A percentile compares a stretch with the other conserved stretches of the same genome.
Evolutionary conservation across 208 protist genomes (phyloP).

Genomic region (Strigomonas culicis): DNA sequence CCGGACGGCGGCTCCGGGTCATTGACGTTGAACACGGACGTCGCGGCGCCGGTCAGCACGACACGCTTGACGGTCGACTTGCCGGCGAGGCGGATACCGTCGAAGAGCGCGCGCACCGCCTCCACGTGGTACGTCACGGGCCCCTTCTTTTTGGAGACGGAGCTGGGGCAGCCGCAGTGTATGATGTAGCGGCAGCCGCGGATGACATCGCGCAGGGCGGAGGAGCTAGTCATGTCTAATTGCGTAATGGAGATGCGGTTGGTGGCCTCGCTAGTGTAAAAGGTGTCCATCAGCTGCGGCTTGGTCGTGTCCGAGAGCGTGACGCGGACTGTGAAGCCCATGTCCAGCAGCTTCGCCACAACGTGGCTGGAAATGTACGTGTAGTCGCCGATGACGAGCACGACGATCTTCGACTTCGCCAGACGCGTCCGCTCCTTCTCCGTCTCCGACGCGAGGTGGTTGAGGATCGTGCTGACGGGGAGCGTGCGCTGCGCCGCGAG

Average conservation of each 20-base stretch:
- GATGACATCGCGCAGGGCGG: conserved; percentile 69
- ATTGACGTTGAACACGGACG: conserved; percentile 74
- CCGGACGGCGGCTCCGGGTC: conserved; percentile 61
- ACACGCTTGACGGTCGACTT: conserved; percentile 85
- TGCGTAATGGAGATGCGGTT: conserved; percentile 64
- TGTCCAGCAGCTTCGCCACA: conserved; percentile 78
- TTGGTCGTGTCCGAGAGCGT: conserved; percentile 48
- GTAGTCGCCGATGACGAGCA: conserved; percentile 85
- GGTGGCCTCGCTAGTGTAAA: conserved; percentile 57
- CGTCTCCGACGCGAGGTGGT: conserved; percentile 72
- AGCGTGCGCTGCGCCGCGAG: conserved; percentile 20
- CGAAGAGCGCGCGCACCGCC: conserved; percentile 83
- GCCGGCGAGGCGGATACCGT: conserved; percentile 71
- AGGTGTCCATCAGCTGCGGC: conserved; percentile 62
- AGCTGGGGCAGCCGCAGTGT: conserved; percentile 74
- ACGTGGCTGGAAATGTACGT: conserved; percentile 84
- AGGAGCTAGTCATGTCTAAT: conserved; percentile 74
- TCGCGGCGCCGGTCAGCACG: conserved; percentile 73
- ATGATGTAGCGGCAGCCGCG: conserved; percentile 84
- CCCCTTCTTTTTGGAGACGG: conserved; percentile 23
- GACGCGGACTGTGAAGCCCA: conserved; percentile 84
- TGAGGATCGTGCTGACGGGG: conserved; percentile 73
- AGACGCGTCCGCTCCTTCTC: conserved; percentile 68
- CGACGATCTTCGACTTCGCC: conserved; percentile 75
- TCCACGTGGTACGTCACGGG: conserved; percentile 57